These are phyloP conservation scores for Mimosa bimucronata DNA, from an alignment of 306 rosid genomes.

Conservation along the genomic window DNA sequence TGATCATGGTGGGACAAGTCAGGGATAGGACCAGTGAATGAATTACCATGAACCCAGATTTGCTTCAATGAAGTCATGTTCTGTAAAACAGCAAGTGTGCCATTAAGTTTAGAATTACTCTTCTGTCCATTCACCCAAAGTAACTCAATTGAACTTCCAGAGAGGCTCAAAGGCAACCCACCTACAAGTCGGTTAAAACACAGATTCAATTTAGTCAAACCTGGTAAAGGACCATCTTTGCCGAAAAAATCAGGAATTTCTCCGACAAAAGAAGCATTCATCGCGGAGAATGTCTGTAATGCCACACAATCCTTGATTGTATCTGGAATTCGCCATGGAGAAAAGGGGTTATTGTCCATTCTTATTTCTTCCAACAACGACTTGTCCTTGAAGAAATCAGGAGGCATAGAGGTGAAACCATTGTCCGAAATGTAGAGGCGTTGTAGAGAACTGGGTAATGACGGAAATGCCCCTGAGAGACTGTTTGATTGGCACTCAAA, in stretches of 20 bases:
- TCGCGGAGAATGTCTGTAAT: slow-evolving; percentile 53
- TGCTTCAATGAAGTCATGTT: slow-evolving; percentile 56
- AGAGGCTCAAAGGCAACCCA: slow-evolving; percentile 57
- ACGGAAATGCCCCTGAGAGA: slow-evolving; percentile 68
- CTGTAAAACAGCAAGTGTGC: slow-evolving; percentile 60
- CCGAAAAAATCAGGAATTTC: slow-evolving; percentile 62
- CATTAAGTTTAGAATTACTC: slow-evolving; percentile 59
- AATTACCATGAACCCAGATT: slow-evolving; percentile 63
- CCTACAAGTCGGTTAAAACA: slow-evolving; percentile 64
- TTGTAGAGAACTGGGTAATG: slow-evolving; percentile 43
- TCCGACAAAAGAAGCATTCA: slow-evolving; percentile 47
- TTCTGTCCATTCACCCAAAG: slow-evolving; percentile 68
- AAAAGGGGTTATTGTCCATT: slow-evolving; percentile 55
- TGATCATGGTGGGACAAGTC: slow-evolving; percentile 48
- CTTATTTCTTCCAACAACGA: slow-evolving; percentile 37
- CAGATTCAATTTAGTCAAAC: slow-evolving; percentile 51
- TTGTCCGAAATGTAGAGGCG: slow-evolving; percentile 54
- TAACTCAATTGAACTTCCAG: slow-evolving; percentile 48
- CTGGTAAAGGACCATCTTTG: slow-evolving; percentile 38
- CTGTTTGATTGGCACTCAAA: slow-evolving; percentile 63
- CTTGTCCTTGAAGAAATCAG: slow-evolving; percentile 59
- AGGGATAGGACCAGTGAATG: slow-evolving; percentile 81
- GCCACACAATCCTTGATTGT: slow-evolving; percentile 40
- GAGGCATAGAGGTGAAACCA: slow-evolving; percentile 53
- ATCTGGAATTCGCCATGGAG: slow-evolving; percentile 61